These are phyloP conservation scores for Chaetomidium leptoderma DNA, from an alignment of 495 filamentous ascomycete genomes.

Conservation along the genomic window DNA sequence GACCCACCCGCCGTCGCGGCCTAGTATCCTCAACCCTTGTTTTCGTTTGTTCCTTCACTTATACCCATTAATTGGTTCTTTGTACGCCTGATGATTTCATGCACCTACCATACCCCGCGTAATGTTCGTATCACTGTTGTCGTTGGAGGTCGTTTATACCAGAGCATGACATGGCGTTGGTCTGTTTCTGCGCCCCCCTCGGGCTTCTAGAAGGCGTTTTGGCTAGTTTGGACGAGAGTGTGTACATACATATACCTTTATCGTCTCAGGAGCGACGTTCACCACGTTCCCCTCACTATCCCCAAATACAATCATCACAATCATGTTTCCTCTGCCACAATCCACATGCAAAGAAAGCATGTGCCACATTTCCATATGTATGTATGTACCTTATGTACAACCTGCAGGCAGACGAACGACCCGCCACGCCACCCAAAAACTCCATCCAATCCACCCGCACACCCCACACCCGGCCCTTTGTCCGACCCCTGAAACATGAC, in stretches of 20 bases:
- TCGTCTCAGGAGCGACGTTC: not conserved
- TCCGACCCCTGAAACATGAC: not conserved
- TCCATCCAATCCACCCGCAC: not conserved
- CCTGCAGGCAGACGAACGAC: not conserved
- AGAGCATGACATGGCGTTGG: constrained; percentile 3
- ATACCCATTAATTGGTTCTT: constrained; percentile 8
- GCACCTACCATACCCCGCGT: constrained; percentile 5
- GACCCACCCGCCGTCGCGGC: constrained; percentile 16
- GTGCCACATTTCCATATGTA: not conserved
- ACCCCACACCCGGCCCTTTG: not conserved
- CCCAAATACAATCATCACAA: too few relatives aligned
- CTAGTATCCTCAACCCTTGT: not conserved
- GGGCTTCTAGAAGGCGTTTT: not conserved
- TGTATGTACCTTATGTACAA: too few relatives aligned
- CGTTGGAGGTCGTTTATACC: not conserved
- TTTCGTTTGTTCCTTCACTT: not conserved
- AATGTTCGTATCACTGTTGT: constrained; percentile 1
- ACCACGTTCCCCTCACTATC: too few relatives aligned
- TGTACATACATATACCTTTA: not conserved
- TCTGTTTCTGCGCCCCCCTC: not conserved
- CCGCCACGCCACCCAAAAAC: not conserved
- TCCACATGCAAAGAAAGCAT: too few relatives aligned
- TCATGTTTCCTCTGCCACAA: too few relatives aligned
- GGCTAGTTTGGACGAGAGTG: not conserved
- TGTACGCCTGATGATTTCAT: constrained; percentile 6